Evolutionary conservation across 2,329 filamentous ascomycete species (phyloP), one percentile per base, ranked within the genome.

Genomic region (Fusarium pseudoanthophilum): DNA sequence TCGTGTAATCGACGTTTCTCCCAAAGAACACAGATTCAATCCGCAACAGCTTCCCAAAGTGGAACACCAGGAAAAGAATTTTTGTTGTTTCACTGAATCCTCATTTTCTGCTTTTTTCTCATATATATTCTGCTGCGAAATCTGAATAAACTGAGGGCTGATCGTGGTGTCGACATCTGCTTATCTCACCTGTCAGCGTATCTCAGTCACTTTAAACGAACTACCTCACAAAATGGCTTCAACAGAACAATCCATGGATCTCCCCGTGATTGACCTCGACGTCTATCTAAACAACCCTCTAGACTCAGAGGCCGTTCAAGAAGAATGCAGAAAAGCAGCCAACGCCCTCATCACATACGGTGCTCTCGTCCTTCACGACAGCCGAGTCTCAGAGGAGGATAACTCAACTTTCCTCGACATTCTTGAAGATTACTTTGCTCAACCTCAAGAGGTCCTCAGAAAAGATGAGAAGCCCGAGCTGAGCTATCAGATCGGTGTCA

Each of bases 351-450:
- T 90, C 78, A 86, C 86, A 21, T 90, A 89, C 79, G 89, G 89
- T 66, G 89, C 89, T 14, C 84, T 91, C 26, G 83, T 91, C 30
- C 84, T 90, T 51, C 89, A 89, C 82, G 89, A 90, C 82, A 87
- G 86, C 58, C 88, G 89, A 70, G 88, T 90, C 18, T 83, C 86
- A 24, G 87, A 88, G 75, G 74, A 80, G 5, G 87, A 89, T 80
- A 91, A 91, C 82, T 81, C 82, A 32, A 80, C 83, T 60, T 91
- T 91, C 75, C 86, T 91, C 64, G 88, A 91, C 79, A 83, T 91
- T 42, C 85, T 90, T n/a, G 89, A 91, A 80, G 88, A 90, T 82
- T 91, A 91, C 83, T 91, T 91, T 77, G 88, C 87, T 39, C 89
- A 90, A 79, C 86, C 88, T 21, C 81, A 82, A 24, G 83, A 79